Conservation (phyloP, 1,284 basidiomycete species). For the Cutaneotrichosporon sp. region DNA sequence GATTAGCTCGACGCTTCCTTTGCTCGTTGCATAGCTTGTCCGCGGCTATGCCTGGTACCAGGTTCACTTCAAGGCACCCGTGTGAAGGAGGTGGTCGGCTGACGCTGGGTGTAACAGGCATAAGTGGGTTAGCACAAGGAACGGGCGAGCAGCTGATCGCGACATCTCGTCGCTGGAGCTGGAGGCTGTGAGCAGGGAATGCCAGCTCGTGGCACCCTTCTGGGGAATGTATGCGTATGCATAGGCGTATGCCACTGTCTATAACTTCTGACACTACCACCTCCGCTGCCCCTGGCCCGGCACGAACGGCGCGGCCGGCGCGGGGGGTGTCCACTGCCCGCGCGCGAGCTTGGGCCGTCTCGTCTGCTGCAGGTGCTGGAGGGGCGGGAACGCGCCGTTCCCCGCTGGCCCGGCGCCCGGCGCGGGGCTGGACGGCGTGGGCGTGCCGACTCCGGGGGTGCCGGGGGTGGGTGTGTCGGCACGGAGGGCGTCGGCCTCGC, state of each 20-base stretch:
- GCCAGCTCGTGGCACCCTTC: no score
- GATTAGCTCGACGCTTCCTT: no score
- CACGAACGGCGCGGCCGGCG: constrained; percentile 18
- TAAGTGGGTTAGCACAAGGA: no score
- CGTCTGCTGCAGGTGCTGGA: neutral
- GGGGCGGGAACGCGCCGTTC: neutral
- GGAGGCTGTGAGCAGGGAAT: no score
- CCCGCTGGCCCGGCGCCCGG: neutral
- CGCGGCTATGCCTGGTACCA: no score
- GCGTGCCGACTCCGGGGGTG: no score
- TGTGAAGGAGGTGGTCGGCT: no score
- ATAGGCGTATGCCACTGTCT: neutral
- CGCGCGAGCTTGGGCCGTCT: neutral
- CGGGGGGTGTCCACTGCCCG: neutral
- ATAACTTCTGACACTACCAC: constrained; percentile 14
- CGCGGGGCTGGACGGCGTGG: neutral
- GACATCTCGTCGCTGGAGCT: no score
- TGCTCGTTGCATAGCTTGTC: no score
- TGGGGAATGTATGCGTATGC: neutral
- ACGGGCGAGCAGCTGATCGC: no score
- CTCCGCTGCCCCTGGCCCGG: constrained; percentile 17
- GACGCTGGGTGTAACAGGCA: no score
- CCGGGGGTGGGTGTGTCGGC: neutral
- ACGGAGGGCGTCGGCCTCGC: constrained; percentile 14
- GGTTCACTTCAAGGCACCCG: no score